phyloP scores from a whole-genome alignment of 2,329 filamentous ascomycete species.

The Tolypocladium tundrense region DNA sequence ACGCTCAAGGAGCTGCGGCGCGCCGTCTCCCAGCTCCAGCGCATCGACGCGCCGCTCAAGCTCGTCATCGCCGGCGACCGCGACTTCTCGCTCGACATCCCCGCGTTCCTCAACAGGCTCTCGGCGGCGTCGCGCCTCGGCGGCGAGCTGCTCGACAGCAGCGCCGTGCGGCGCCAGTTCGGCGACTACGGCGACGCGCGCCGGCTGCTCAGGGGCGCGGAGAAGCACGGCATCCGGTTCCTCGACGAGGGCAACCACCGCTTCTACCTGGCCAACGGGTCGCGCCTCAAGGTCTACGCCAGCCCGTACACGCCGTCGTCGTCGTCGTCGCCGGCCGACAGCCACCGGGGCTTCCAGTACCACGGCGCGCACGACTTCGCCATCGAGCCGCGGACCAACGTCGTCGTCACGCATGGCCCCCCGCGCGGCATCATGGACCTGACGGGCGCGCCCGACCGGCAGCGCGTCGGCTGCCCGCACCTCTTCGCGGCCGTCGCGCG shows the following conservation, averaged over 20 bases:
- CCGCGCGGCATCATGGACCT: conserved; percentile 31
- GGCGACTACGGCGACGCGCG: conserved; percentile 25
- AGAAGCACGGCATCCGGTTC: conserved; percentile 22
- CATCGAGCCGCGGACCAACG: conserved; percentile 14
- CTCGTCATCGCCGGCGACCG: conserved; percentile 42
- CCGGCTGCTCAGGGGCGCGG: conserved; percentile 14
- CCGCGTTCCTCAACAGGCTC: conserved; percentile 21
- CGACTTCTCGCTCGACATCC: conserved; percentile 31
- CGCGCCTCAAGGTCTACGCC: conserved; percentile 29
- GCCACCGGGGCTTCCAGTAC: conserved; percentile 36
- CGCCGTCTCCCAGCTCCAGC: conserved; percentile 25
- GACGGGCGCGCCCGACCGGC: conserved; percentile 9
- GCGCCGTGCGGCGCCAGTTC: conserved; percentile 16
- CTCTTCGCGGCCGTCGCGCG: conserved; percentile 19
- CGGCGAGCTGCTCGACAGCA: not conserved
- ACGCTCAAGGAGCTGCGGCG: conserved; percentile 27
- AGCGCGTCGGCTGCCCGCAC: conserved; percentile 18
- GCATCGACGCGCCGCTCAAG: conserved; percentile 33
- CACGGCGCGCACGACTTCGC: conserved; percentile 14
- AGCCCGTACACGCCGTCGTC: conserved; percentile 31
- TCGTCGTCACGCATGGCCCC: conserved; percentile 25
- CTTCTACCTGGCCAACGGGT: conserved; percentile 30
- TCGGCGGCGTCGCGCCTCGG: conserved; percentile 4
- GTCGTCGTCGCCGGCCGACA: not conserved
- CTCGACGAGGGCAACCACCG: conserved; percentile 30